Evolutionary conservation across 495 filamentous ascomycete genomes (phyloP).

Genomic region (Melanomma pulvis-pyrius): DNA sequence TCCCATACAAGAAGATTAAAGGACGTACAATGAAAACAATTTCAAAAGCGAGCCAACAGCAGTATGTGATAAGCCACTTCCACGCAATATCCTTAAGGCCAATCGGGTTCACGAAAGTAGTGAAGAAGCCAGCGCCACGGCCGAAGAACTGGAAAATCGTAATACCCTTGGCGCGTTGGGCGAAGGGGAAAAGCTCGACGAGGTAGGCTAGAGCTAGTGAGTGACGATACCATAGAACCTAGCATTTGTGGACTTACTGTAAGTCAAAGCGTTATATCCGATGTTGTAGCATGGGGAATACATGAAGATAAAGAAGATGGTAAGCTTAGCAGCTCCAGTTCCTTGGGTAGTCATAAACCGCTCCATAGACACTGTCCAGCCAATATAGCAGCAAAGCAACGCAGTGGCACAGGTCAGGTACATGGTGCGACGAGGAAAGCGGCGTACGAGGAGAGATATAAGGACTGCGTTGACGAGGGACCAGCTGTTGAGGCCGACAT

Average conservation of each 20-base stretch:
- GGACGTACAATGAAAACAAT: constrained; percentile 52
- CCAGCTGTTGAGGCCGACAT: constrained; percentile 64
- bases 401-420: constrained; percentile 59
- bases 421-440: constrained; percentile 60
- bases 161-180: constrained; percentile 62
- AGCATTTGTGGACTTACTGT: constrained; percentile 50
- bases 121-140: constrained; percentile 58
- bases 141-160: constrained; percentile 66
- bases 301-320: constrained; percentile 65
- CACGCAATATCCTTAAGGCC: constrained; percentile 61
- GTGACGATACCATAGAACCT: neutral
- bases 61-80: constrained; percentile 67
- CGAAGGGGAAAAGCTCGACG: constrained; percentile 66
- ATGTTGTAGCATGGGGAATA: constrained; percentile 69
- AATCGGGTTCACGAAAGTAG: constrained; percentile 67
- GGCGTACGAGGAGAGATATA: constrained; percentile 56
- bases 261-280: constrained; percentile 70
- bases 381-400: constrained; percentile 59
- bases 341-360: constrained; percentile 52
- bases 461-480: constrained; percentile 55
- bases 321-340: constrained; percentile 52
- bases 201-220: constrained; percentile 53
- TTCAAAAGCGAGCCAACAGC: constrained; percentile 62
- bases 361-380: constrained; percentile 63
- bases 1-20: neutral